Conservation (phyloP, 2,329 filamentous ascomycete genomes). For the Allantophomopsis cytisporea region DNA sequence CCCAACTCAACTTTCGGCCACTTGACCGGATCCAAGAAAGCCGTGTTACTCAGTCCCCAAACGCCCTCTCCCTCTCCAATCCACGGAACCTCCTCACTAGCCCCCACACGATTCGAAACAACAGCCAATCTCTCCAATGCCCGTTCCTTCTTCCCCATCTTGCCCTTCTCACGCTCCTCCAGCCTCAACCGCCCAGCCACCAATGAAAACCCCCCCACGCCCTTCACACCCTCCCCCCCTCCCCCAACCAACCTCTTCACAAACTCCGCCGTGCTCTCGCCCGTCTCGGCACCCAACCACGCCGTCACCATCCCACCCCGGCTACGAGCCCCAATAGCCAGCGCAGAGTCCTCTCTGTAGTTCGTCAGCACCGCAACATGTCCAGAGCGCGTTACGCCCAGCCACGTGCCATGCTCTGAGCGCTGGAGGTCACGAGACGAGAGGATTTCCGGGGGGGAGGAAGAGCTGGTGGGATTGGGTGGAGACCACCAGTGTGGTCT, state of each 20-base stretch:
- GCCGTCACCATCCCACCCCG: conserved; percentile 51
- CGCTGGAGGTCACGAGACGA: conserved; percentile 49
- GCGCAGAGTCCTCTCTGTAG: conserved; percentile 42
- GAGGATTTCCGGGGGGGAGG: conserved; percentile 25
- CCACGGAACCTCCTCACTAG: conserved; percentile 40
- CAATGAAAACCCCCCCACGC: conserved; percentile 53
- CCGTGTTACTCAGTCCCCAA: conserved; percentile 49
- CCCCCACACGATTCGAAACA: conserved; percentile 44
- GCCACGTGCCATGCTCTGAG: conserved; percentile 50
- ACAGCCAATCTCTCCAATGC: conserved; percentile 38
- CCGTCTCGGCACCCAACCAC: conserved; percentile 37
- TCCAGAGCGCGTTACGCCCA: conserved; percentile 46
- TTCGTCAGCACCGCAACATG: conserved; percentile 53
- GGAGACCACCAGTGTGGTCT: conserved; percentile 46
- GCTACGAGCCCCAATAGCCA: conserved; percentile 37
- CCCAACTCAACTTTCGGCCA: conserved; percentile 51
- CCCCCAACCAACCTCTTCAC: conserved; percentile 37
- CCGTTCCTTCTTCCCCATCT: conserved; percentile 1
- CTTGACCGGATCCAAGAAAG: conserved; percentile 33
- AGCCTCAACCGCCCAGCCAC: conserved; percentile 46
- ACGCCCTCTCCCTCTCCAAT: conserved; percentile 36
- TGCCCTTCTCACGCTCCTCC: conserved; percentile 4
- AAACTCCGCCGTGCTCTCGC: conserved; percentile 34
- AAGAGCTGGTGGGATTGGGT: neutral
- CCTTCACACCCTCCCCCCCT: conserved; percentile 32